Evolutionary conservation across 768 basidiomycete genomes (phyloP), one percentile per base, ranked within the genome.

Genomic region (Podaxis rugospora): DNA sequence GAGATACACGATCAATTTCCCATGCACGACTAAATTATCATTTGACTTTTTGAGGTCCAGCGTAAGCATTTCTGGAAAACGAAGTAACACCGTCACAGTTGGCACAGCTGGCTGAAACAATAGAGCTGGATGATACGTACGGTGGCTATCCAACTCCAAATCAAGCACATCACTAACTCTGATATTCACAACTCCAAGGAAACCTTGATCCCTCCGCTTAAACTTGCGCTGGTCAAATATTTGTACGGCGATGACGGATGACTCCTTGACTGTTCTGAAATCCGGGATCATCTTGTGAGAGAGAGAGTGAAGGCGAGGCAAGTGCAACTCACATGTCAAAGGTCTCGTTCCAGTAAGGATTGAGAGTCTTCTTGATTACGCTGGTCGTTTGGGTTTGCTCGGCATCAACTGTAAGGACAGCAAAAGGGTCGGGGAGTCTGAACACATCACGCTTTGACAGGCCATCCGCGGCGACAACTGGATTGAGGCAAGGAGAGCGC

Each of bases 221-320:
- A 98, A 98, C 76, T 99, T 99, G 74, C 94, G 88, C 75, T 98
- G 96, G 76, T 99, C 97, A 67, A 98, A 98, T 68, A 98, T 97
- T 76, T 99, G 97, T 1, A 98, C 95, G 4, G 94, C 93, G 61
- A 99, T 85, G 51, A 98, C 92, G 16, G 95, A 98, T n/a, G 92
- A 93, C 66, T 99, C 97, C 73, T 95, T 96, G 71, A 97, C 96
- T 55, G 85, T 92, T 66, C 95, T 98, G 47, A 35, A 55, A 64
- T 61, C 13, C 32, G 47, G 57, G 59, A 47, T 10, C 25, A 9
- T 27, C 32, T 51, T 21, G 50, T 57, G 58, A 61, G 49, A 61
- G 36, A 65, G 56, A 42, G 28, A 62, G 58, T 63, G 16, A 21
- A 61, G 32, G 47, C 25, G 52, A 32, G 44, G 54, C 5, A 49